These are phyloP conservation scores for Tubosaeta sp. DNA, from an alignment of 768 basidiomycete species.

Conservation along the genomic window DNA sequence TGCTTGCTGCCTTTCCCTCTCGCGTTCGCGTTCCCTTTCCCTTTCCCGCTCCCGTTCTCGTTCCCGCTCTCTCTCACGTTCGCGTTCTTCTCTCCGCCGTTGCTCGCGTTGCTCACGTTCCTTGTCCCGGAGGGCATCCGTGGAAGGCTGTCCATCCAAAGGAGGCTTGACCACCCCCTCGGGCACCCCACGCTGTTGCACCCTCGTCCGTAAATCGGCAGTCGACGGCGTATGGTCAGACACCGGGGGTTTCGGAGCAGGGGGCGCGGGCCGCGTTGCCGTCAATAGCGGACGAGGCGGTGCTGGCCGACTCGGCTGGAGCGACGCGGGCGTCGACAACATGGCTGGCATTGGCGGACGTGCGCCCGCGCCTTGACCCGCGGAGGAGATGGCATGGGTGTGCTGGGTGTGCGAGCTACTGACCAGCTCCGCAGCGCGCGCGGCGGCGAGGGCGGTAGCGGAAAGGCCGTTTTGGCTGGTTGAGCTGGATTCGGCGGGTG, in stretches of 20 bases:
- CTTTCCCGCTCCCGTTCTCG: constrained; percentile 37
- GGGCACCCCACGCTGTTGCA: constrained; percentile 48
- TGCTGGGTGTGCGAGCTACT: constrained; percentile 45
- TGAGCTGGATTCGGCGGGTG: constrained; percentile 32
- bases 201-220: constrained; percentile 61
- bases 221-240: constrained; percentile 56
- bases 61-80: constrained; percentile 30
- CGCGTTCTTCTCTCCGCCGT: constrained; percentile 35
- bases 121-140: constrained; percentile 32
- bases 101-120: constrained; percentile 38
- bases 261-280: constrained; percentile 51
- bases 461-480: constrained; percentile 36
- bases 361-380: constrained; percentile 20
- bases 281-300: constrained; percentile 65
- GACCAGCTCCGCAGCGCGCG: constrained; percentile 60
- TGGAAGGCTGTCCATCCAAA: constrained; percentile 37
- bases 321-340: constrained; percentile 31
- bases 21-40: constrained; percentile 35
- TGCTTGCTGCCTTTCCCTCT: constrained; percentile 27
- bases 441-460: constrained; percentile 45
- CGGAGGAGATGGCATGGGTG: constrained; percentile 38
- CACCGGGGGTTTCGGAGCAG: constrained; percentile 38
- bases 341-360: constrained; percentile 28
- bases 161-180: constrained; percentile 31
- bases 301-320: constrained; percentile 60